Percentiles rank a stretch among this genome's conserved stretches.
Evolutionary conservation across 768 basidiomycete species (phyloP).

Genomic region (Lentinula edodes): DNA sequence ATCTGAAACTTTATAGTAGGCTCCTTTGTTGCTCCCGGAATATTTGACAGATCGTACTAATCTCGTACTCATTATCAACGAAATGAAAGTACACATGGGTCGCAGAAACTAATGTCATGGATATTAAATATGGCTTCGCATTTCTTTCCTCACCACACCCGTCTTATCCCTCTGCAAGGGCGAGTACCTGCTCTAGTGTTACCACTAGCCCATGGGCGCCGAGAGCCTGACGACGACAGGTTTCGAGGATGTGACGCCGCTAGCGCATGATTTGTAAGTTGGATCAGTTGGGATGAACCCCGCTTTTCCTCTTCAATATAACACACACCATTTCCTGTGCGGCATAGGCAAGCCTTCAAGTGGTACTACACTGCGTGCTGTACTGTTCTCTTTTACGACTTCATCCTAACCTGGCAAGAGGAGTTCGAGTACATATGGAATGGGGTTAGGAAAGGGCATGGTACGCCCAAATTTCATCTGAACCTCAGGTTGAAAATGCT

Average conservation of each 20-base stretch:
- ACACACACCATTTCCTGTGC: background rate
- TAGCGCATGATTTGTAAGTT: constrained; percentile 5
- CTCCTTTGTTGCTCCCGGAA: background rate
- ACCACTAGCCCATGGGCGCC: background rate
- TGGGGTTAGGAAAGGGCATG: background rate
- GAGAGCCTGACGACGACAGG: background rate
- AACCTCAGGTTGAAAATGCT: background rate
- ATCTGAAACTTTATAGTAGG: background rate
- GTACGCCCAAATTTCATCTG: background rate
- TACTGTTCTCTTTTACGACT: constrained; percentile 7
- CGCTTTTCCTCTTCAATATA: background rate
- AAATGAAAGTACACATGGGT: background rate
- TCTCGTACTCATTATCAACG: background rate
- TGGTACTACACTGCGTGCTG: constrained; percentile 5
- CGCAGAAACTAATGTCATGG: background rate
- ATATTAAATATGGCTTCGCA: background rate
- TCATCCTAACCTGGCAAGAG: background rate
- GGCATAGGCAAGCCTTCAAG: constrained; percentile 4
- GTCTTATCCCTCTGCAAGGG: background rate
- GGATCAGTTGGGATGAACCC: too few species aligned
- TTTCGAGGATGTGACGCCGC: background rate
- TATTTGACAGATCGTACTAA: background rate
- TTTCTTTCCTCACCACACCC: background rate
- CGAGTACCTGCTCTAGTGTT: background rate
- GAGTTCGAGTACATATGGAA: constrained; percentile 3